These are phyloP conservation scores for Heliamphora ciliata DNA, from an alignment of 179 eudicot genomes.

Conservation along the genomic window DNA sequence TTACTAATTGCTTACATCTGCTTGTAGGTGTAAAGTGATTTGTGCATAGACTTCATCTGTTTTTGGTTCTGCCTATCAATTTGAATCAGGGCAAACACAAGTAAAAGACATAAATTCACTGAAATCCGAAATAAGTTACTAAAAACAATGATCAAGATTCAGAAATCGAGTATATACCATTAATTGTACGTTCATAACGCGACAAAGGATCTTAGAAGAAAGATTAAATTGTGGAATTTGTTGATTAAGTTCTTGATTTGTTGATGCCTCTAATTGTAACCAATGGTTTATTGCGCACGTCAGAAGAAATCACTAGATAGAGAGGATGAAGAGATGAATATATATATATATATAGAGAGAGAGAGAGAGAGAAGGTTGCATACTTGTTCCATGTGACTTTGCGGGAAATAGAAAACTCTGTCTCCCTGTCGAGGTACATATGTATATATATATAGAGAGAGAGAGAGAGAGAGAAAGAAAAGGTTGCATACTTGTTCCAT, in stretches of 20 bases:
- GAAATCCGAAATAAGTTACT: background rate
- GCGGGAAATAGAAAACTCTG: no score
- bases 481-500: no score
- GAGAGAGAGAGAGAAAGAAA: no score
- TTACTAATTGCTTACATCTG: constrained; percentile 42
- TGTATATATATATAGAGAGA: no score
- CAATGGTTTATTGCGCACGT: background rate
- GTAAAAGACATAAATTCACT: constrained; percentile 2
- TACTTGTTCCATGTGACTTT: no score
- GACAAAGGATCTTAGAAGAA: constrained; percentile 65
- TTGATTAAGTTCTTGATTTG: constrained; percentile 10
- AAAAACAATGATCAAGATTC: background rate
- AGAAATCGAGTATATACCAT: constrained; percentile 28
- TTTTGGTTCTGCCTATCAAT: constrained; percentile 57
- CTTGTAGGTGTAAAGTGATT: constrained; percentile 57
- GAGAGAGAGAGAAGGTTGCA: no score
- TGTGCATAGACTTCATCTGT: constrained; percentile 28
- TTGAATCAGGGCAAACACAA: constrained; percentile 8
- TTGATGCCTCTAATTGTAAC: background rate
- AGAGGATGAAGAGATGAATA: background rate
- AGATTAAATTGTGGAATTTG: constrained; percentile 53
- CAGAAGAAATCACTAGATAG: background rate
- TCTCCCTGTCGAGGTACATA: no score
- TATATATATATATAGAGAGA: no score
- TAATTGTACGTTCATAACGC: constrained; percentile 38